These are phyloP conservation scores for Rhynchospora tenuis DNA, from an alignment of 176 grass and related monocot genomes.

Conservation along the genomic window DNA sequence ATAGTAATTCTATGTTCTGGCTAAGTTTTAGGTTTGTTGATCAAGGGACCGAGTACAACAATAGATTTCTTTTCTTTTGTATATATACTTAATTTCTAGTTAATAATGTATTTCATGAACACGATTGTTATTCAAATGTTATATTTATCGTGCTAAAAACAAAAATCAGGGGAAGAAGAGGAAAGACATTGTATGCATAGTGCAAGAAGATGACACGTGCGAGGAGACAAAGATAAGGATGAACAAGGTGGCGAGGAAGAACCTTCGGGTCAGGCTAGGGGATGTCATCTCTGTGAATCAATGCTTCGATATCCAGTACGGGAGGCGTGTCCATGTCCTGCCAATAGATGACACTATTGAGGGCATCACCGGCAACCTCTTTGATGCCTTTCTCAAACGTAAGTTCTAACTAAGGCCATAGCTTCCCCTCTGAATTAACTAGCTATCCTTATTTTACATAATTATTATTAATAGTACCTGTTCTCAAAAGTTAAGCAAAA, in stretches of 20 bases:
- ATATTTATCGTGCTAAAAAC: background rate
- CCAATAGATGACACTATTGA: constrained; percentile 80
- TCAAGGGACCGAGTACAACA: too few relatives aligned
- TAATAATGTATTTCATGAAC: too few relatives aligned
- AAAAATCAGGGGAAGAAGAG: constrained; percentile 64
- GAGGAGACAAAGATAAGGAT: constrained; percentile 73
- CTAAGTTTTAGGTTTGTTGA: too few relatives aligned
- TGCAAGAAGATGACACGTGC: constrained; percentile 55
- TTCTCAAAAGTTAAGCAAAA: too few relatives aligned
- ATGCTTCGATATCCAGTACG: constrained; percentile 71
- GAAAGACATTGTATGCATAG: constrained; percentile 64
- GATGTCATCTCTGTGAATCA: constrained; percentile 78
- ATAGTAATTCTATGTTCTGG: too few relatives aligned
- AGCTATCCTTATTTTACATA: background rate
- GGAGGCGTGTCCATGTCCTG: constrained; percentile 63
- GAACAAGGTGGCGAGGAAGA: constrained; percentile 75
- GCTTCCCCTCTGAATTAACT: background rate
- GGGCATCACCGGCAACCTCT: constrained; percentile 59
- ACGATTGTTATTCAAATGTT: background rate
- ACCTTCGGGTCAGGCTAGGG: constrained; percentile 58
- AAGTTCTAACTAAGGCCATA: constrained; percentile 27
- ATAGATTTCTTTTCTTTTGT: too few relatives aligned
- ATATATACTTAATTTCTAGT: background rate
- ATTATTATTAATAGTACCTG: background rate
- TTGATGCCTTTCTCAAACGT: constrained; percentile 70